Percentiles rank a stretch among this genome's conserved stretches.
phyloP scores from a whole-genome alignment of 352 stramenopile genomes.

The Phytophthora kernoviae region DNA sequence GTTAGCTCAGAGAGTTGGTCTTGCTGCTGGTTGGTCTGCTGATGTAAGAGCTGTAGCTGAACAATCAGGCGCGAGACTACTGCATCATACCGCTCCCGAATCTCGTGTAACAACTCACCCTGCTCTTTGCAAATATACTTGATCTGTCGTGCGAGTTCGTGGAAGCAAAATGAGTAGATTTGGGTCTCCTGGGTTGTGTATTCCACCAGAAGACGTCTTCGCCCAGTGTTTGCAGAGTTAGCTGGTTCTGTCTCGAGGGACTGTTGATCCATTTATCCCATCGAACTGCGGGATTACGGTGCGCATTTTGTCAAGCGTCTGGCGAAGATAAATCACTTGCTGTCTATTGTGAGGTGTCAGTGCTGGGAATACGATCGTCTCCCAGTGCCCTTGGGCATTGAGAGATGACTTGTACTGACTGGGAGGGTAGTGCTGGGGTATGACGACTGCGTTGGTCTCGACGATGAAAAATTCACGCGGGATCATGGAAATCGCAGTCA shows the following conservation, averaged over 20 bases:
- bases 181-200: constrained; percentile 61
- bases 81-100: constrained; percentile 56
- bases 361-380: constrained; percentile 78
- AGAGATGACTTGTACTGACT: constrained; percentile 69
- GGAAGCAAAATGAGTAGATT: constrained; percentile 79
- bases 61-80: constrained; percentile 31
- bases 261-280: constrained; percentile 1
- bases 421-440: constrained; percentile 52
- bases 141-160: constrained; percentile 77
- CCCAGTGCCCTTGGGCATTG: constrained; percentile 46
- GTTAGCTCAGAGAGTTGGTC: constrained; percentile 26
- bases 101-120: constrained; percentile 68
- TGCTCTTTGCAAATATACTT: constrained; percentile 82
- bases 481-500: constrained; percentile 52
- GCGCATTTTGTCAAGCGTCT: constrained; percentile 68
- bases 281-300: constrained; percentile 25
- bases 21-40: constrained; percentile 33
- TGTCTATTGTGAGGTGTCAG: constrained; percentile 65
- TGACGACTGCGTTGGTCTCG: constrained; percentile 69
- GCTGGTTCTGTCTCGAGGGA: constrained; percentile 14
- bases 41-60: constrained; percentile 19
- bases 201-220: constrained; percentile 35
- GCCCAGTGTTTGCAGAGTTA: constrained; percentile 6
- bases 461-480: constrained; percentile 82
- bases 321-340: constrained; percentile 69